A percentile compares a stretch with the other conserved stretches of the same genome.
Conservation (phyloP, 352 stramenopile species). For the Phytophthora citrophthora region DNA sequence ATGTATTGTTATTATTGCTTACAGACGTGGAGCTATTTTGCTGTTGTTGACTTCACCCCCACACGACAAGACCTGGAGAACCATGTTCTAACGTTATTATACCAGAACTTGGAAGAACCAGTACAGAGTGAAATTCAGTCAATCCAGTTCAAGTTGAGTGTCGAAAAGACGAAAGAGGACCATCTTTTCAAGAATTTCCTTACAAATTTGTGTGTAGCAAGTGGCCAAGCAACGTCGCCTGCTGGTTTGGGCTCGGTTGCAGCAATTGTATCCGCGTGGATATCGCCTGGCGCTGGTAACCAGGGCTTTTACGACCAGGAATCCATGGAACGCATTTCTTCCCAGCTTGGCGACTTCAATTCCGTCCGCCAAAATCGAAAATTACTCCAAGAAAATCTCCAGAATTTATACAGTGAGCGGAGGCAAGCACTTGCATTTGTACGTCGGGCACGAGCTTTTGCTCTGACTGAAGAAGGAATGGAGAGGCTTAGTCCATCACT, state of each 20-base stretch:
- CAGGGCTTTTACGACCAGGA: constrained; percentile 29
- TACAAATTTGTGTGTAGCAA: constrained; percentile 23
- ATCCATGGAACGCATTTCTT: constrained; percentile 41
- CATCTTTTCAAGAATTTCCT: constrained; percentile 23
- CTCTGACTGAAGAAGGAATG: constrained; percentile 30
- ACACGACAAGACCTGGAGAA: constrained; percentile 43
- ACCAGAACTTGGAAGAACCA: constrained; percentile 1
- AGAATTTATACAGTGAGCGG: constrained; percentile 7
- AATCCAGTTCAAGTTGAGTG: constrained; percentile 14
- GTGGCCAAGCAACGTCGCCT: constrained; percentile 20
- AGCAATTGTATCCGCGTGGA: constrained; percentile 30
- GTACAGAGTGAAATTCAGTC: constrained; percentile 29
- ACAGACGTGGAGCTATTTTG: constrained; percentile 61
- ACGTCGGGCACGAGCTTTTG: constrained; percentile 28
- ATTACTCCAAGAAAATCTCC: constrained; percentile 22
- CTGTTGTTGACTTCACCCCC: constrained; percentile 51
- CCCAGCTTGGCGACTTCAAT: constrained; percentile 36
- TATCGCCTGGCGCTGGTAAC: constrained; percentile 19
- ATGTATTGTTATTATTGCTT: constrained; percentile 1
- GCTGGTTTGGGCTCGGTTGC: constrained; percentile 7
- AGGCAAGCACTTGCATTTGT: constrained; percentile 25
- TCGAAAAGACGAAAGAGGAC: constrained; percentile 26
- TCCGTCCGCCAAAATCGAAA: constrained; percentile 19
- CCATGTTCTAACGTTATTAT: constrained; percentile 43
- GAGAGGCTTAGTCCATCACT: constrained; percentile 11